A percentile compares a stretch with the other conserved stretches of the same genome.
Conservation (phyloP, 73 alveolate species). For the Loxodes magnus region DNA sequence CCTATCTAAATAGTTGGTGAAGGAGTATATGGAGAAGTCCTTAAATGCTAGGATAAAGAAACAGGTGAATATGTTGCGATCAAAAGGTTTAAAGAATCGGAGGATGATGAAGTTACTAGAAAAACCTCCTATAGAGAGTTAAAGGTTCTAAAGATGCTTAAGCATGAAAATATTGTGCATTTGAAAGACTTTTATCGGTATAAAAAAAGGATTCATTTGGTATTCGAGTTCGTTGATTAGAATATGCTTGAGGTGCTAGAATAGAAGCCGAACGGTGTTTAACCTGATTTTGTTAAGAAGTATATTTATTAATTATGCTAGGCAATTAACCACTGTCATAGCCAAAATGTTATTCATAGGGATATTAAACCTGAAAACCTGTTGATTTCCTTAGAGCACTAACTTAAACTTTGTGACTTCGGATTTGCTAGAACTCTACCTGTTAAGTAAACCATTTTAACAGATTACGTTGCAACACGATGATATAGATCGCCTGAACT, state of each 20-base stretch:
- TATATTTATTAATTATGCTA: constrained; percentile 53
- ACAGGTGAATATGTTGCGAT: constrained; percentile 80
- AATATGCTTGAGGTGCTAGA: constrained; percentile 36
- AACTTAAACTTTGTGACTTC: constrained; percentile 21
- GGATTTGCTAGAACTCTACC: constrained; percentile 43
- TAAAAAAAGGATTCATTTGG: constrained; percentile 37
- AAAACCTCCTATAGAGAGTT: constrained; percentile 89
- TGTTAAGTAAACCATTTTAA: constrained; percentile 20
- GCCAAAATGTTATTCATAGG: constrained; percentile 61
- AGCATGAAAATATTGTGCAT: constrained; percentile 80
- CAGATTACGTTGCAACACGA: constrained; percentile 61
- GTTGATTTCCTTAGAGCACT: constrained; percentile 6
- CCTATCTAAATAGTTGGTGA: too few species aligned
- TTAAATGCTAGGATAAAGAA: constrained; percentile 45
- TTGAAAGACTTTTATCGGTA: constrained; percentile 87
- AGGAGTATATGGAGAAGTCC: constrained; percentile 58
- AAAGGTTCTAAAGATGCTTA: constrained; percentile 66
- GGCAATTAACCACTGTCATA: constrained; percentile 59
- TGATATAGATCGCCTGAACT: constrained; percentile 79
- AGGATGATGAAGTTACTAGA: constrained; percentile 84
- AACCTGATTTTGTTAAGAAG: constrained; percentile 54
- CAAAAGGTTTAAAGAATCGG: constrained; percentile 84
- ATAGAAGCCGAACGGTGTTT: constrained; percentile 58
- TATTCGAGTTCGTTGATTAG: constrained; percentile 37
- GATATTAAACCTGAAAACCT: constrained; percentile 80